phyloP scores from a whole-genome alignment of 148 eudicot species.

The Rhododendron ferrugineum region DNA sequence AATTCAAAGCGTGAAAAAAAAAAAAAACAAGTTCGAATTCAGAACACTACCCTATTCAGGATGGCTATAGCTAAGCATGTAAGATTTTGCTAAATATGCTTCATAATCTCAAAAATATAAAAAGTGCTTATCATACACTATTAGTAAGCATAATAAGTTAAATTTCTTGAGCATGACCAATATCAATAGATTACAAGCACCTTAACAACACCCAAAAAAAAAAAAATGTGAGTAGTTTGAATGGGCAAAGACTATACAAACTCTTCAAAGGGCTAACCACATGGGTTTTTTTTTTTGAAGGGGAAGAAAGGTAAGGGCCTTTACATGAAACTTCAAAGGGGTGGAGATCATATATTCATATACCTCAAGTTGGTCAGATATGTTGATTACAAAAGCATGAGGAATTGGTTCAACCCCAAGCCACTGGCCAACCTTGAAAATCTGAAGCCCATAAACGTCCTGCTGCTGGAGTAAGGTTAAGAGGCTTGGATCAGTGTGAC shows the following conservation, averaged over 20 bases:
- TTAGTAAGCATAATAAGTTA: not conserved
- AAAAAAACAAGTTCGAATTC: not conserved
- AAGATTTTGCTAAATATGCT: not conserved
- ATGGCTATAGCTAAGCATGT: not conserved
- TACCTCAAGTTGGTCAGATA: not conserved
- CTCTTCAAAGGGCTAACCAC: too few relatives aligned
- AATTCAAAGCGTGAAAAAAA: not conserved
- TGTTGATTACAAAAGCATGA: not conserved
- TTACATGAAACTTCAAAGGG: not conserved
- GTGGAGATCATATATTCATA: not conserved
- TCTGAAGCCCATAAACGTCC: not conserved
- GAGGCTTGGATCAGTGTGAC: not conserved
- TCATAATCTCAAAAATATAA: too few relatives aligned
- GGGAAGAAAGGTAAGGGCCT: not conserved
- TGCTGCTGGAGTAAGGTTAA: not conserved
- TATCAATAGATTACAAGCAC: not conserved
- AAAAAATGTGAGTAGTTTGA: too few relatives aligned
- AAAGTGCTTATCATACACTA: not conserved
- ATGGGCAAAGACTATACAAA: too few relatives aligned
- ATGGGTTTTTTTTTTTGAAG: not conserved
- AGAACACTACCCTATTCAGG: not conserved
- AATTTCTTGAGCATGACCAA: not conserved
- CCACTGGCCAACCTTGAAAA: not conserved
- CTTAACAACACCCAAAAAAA: not conserved
- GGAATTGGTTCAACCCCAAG: not conserved